Percentiles rank a stretch among this genome's conserved stretches.
Conservation (phyloP, 2,329 filamentous ascomycete species). For the Sporothrix sp. region DNA sequence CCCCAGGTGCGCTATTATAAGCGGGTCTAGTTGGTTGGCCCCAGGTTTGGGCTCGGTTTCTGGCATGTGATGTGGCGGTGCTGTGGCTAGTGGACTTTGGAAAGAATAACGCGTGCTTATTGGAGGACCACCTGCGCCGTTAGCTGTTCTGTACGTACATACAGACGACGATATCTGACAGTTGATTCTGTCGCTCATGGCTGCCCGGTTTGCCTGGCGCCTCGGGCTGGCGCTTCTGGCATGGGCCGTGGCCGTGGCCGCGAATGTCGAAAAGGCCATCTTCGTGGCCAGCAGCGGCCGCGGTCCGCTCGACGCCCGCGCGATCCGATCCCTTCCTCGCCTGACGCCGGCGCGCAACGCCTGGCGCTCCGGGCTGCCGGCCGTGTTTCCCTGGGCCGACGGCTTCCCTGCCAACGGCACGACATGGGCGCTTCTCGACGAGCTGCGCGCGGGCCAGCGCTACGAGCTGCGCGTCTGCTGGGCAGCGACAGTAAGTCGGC, state of each 20-base stretch:
- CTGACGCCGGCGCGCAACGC: slow-evolving; percentile 22
- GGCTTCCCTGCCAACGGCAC: slow-evolving; percentile 50
- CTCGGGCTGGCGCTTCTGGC: slow-evolving; percentile 15
- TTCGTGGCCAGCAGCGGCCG: slow-evolving; percentile 51
- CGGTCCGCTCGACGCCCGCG: background rate
- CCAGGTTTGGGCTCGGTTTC: slow-evolving; percentile 4
- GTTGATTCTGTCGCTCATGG: too few species aligned
- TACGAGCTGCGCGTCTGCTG: slow-evolving; percentile 93
- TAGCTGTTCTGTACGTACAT: too few species aligned
- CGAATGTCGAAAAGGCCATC: slow-evolving; percentile 86
- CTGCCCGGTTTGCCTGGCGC: background rate
- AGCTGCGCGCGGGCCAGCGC: slow-evolving; percentile 58
- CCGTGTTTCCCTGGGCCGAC: slow-evolving; percentile 53
- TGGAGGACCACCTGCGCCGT: too few species aligned
- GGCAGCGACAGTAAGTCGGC: slow-evolving; percentile 63
- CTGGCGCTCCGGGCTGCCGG: slow-evolving; percentile 54
- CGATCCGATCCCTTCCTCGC: background rate
- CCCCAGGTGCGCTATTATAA: background rate
- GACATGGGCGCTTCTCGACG: slow-evolving; percentile 71
- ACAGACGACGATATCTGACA: too few species aligned
- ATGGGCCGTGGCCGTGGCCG: slow-evolving; percentile 26
- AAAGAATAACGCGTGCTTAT: too few species aligned
- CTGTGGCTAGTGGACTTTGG: slow-evolving; percentile 1
- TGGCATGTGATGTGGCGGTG: slow-evolving; percentile 19
- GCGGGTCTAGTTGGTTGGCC: slow-evolving; percentile 2